Evolutionary conservation across 805 yeast genomes (phyloP).

Genomic region (Tetrapisispora arboricola): DNA sequence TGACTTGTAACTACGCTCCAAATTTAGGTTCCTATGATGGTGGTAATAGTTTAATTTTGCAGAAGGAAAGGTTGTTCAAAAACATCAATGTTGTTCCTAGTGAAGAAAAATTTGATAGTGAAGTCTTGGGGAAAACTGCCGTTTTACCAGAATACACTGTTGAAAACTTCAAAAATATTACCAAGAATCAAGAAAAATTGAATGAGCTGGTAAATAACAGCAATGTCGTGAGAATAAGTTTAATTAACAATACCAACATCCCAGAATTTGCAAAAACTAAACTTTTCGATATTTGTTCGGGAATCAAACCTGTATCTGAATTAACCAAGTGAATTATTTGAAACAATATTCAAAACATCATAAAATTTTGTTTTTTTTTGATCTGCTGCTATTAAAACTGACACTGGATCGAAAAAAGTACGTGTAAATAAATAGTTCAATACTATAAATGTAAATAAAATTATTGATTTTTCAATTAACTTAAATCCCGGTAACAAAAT

Average conservation of each 20-base stretch:
- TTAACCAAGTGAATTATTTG: conserved; percentile 5
- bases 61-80: conserved; percentile 19
- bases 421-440: neutral
- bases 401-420: too few relatives aligned
- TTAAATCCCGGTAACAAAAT: too few relatives aligned
- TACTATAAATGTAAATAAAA: too few relatives aligned
- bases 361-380: too few relatives aligned
- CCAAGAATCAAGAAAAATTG: conserved; percentile 13
- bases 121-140: conserved; percentile 18
- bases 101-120: conserved; percentile 7
- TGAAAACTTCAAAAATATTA: conserved; percentile 10
- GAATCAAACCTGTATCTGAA: conserved; percentile 21
- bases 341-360: neutral
- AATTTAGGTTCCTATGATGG: conserved; percentile 64
- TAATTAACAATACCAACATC: conserved; percentile 10
- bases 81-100: conserved; percentile 13
- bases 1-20: conserved; percentile 36
- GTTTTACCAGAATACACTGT: conserved; percentile 5
- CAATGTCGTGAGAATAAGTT: conserved; percentile 17
- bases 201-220: conserved; percentile 13
- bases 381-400: too few relatives aligned
- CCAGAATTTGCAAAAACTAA: conserved; percentile 11
- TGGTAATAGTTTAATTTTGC: conserved; percentile 36
- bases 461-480: too few relatives aligned
- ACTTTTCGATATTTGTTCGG: conserved; percentile 24